Base-by-base conservation (phyloP, 495 filamentous ascomycete species). In the Evansstolkia leycettana region DNA sequence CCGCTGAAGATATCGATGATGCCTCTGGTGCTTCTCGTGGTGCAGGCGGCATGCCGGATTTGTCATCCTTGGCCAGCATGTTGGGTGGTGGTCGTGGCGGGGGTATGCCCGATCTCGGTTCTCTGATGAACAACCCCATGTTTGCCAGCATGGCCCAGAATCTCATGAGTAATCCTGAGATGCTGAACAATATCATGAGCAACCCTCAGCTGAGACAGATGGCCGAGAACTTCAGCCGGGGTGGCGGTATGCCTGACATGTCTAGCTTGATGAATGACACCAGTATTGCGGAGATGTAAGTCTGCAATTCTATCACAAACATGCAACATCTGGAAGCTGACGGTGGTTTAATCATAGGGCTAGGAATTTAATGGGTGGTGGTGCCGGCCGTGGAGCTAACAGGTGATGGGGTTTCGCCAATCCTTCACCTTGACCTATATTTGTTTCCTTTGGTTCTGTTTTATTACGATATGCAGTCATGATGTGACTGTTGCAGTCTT, bases 111-210 rank as follows among this genome's bases (percentile, higher is more conserved):
- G 89, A 95, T 59, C 52, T 98, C 24, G 57, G 70, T 38, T 69
- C 65, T 36, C 74, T 98, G 51, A 95, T 98, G 90, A 84, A 60
- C 60, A 96, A 98, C 66, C 90, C 90, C 28, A 95, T 96, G 90
- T 88, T 98, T 55, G 67, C 85, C 28, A 80, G 66, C 64, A 94
- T 95, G 84, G 90, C 90, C 16, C 84, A 94, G 69, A 94, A 84
- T 52, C 55, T 98, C 28, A 95, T 95, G 89, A 81, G 75, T 56
- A 95, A 98, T 59, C 90, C 90, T 9, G 79, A 92, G 5, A 75
- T 82, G 71, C 75, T 98, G 69, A 71, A 70, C 52, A 84, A 84
- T 48, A 54, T 96, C 36, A 93, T 96, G 87, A 86, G 68, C 66
- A 94, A 96, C 62, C 89, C 89, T n/a, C 70, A 74, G 34, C 54